These are phyloP conservation scores for Coffea canephora DNA, from an alignment of 257 asterid genomes.

Conservation along the genomic window DNA sequence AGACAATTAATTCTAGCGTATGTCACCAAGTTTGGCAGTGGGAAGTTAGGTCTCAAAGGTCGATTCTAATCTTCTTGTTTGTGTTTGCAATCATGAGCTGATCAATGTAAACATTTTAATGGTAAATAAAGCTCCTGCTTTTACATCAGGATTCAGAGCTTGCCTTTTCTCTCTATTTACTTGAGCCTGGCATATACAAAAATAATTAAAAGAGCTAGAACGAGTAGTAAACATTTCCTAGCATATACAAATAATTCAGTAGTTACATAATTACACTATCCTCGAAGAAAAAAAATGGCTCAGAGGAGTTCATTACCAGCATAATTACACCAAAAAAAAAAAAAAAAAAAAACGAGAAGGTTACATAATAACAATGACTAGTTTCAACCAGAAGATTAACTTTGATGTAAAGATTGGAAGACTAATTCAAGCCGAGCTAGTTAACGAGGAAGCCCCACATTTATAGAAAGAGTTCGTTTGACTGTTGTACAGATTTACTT, in stretches of 20 bases:
- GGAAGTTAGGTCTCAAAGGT: background rate
- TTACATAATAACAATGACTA: background rate
- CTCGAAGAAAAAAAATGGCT: no score
- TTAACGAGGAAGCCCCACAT: background rate
- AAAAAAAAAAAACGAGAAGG: background rate
- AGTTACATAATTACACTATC: no score
- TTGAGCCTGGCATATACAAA: no score
- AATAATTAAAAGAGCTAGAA: no score
- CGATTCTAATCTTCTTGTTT: background rate
- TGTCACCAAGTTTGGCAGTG: background rate
- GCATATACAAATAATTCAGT: background rate
- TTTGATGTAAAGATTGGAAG: slow-evolving; percentile 11
- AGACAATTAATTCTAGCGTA: background rate
- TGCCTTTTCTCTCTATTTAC: slow-evolving; percentile 8
- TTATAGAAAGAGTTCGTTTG: background rate
- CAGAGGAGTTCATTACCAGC: background rate
- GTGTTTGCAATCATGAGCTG: background rate
- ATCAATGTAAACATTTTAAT: background rate
- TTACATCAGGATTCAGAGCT: background rate
- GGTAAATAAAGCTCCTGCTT: background rate
- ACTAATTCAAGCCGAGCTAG: background rate
- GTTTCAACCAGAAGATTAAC: background rate
- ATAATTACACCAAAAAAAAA: background rate
- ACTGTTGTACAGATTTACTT: background rate
- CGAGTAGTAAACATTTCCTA: no score